Evolutionary conservation across 768 basidiomycete species (phyloP), one percentile per base, ranked within the genome.

Genomic region (Collybia sp.): DNA sequence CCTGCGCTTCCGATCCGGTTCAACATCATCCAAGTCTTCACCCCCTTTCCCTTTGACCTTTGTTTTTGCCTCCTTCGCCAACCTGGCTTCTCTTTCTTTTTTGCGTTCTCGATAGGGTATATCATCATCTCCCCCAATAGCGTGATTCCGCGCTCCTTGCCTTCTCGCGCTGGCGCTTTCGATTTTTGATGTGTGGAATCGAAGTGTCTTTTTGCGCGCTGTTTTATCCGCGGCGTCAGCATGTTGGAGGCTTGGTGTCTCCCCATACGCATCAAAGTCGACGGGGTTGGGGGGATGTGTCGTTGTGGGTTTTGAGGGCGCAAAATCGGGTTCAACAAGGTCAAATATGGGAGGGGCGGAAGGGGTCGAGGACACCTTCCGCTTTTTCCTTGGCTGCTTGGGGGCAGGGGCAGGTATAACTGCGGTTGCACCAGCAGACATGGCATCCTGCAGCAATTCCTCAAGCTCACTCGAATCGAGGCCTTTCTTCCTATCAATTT

Each of bases 161-260:
- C 94, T 77, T 49, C 88, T 74, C 10, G 85, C 81, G 44, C 82
- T 78, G 5, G 90, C 79, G 47, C 83, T 83, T 59, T 90, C 90
- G 56, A 99, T 94, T 60, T 86, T 88, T 44, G 89, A 79, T 4
- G 92, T 93, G 65, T 98, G 90, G 81, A 98, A 99, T 31, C 88
- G 84, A 30, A 98, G 76, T 6, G 88, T 80, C 53, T 86, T 87
- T 54, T 82, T 85, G 46, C 86, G 82, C 3, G 87, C 83, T 15
- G 71, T 77, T 62, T 96, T 96, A 69, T 97, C 95, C 5, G 75
- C 76, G 16, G 83, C 77, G 53, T 97, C 95, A 9, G 80, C 79
- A 30, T 76, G 67, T 47, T 78, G 74, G 13, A 98, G 75, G 12
- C 76, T 62, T 1, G 77, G 79, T 3, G 80, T 72, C 58, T 98